phyloP scores from a whole-genome alignment of 1,284 basidiomycete genomes.

The Pholiota adiposa region DNA sequence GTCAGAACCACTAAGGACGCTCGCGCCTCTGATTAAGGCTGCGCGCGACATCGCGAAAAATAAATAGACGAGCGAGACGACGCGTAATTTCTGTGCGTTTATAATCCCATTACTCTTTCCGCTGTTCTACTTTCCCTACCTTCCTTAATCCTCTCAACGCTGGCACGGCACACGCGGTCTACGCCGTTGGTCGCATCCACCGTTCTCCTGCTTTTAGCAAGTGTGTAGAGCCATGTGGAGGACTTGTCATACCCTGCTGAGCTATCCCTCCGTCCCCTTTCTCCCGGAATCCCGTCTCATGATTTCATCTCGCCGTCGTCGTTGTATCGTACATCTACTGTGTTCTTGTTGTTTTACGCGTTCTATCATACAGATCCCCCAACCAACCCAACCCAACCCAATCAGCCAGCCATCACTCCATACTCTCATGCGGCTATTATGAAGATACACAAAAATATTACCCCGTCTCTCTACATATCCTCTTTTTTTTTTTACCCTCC shows the following conservation, averaged over 20 bases:
- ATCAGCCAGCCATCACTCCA: background rate
- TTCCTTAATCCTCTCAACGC: background rate
- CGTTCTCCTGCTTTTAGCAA: background rate
- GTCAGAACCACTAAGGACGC: constrained; percentile 84
- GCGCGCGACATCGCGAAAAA: constrained; percentile 84
- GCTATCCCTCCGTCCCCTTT: too few relatives aligned
- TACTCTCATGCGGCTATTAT: background rate
- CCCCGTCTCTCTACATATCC: background rate
- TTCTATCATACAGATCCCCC: constrained; percentile 8
- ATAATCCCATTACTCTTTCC: background rate
- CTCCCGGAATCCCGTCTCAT: background rate
- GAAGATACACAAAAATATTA: constrained; percentile 16
- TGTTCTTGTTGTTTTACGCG: constrained; percentile 19
- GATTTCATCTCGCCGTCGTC: constrained; percentile 1
- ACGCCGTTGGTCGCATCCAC: background rate
- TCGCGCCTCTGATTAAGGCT: constrained; percentile 92
- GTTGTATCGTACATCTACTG: constrained; percentile 23
- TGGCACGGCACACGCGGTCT: too few relatives aligned
- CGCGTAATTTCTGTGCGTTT: background rate
- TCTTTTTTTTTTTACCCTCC: constrained; percentile 1
- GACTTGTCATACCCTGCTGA: too few relatives aligned
- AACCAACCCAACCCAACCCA: background rate
- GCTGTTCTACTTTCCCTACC: background rate
- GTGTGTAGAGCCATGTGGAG: too few relatives aligned
- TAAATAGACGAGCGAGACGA: constrained; percentile 39